Base-by-base conservation (phyloP, 169 alveolate species). In the Cryptosporidium meleagridis region DNA sequence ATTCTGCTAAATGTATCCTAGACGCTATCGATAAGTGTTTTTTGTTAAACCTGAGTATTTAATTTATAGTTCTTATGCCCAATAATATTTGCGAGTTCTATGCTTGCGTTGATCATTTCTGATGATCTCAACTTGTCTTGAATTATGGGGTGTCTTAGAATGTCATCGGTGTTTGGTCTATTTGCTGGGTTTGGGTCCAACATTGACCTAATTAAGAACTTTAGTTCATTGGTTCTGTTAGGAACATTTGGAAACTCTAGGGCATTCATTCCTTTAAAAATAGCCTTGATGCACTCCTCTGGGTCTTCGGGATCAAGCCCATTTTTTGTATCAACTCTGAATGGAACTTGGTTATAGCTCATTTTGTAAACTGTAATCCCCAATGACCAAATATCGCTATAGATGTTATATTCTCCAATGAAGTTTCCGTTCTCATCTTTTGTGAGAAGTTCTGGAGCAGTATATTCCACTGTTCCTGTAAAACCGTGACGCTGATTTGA, bases 391-490 rank as follows among this genome's bases (percentile, higher is more conserved):
- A 94, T 92, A 69, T 94, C 97, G 35, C 94, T 86, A 69, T 94
- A 91, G 29, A 86, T 52, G 84, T 94, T 62, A 35, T 91, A 91
- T 70, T 67, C 85, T 12, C 75, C 85, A 18, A 35, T 75, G 62
- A 70, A 91, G 51, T 85, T 69, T 0, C 94, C 93, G 12, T 61
- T 53, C 14, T 67, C 61, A 72, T 91, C 87, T 21, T 92, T 84
- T 55, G 84, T 85, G 53, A 94, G 91, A 53, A 94, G 92, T 52
- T 94, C 97, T 10, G 97, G 97, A 14, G 97, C 97, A 7, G 97
- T 94, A 85, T 93, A 94, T 73, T 94, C 97, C 1, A 94, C 89
- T n/a, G 97, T 94, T 7, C 97, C 96, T 10, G 96, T 94, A 75
- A 44, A 94, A 21, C 94, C 96, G 70, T 52, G 91, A 52, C 75